phyloP scores from a whole-genome alignment of 2,329 filamentous ascomycete species.

The Stromatinia cepivora region DNA sequence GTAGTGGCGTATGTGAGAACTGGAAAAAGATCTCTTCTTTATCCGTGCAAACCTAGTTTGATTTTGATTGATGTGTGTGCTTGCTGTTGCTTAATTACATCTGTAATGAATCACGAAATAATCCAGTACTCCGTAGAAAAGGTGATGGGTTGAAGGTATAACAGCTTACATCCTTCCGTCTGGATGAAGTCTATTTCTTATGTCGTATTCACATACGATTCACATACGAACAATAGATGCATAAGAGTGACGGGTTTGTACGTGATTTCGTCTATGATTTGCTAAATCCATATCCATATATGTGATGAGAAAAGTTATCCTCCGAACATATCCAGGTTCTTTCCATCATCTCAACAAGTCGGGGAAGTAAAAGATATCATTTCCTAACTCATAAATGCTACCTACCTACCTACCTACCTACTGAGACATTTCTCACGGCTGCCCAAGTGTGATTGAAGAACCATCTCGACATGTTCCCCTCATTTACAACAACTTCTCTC shows the following conservation, averaged over 20 bases:
- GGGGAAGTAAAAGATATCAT: not conserved
- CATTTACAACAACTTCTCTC: not conserved
- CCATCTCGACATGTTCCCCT: slow-evolving; percentile 2
- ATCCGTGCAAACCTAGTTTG: slow-evolving; percentile 16
- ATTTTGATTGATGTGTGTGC: not conserved
- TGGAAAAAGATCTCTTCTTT: slow-evolving; percentile 13
- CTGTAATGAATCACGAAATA: not conserved
- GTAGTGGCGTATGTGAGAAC: slow-evolving; percentile 13
- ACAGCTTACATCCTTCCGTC: slow-evolving; percentile 8
- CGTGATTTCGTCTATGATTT: slow-evolving; percentile 21
- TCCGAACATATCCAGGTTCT: not conserved
- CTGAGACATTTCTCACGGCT: not conserved
- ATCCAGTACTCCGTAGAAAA: not conserved
- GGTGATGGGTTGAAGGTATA: not conserved
- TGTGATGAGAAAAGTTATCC: slow-evolving; percentile 8
- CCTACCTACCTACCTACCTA: not conserved
- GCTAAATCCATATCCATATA: not conserved
- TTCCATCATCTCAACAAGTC: not conserved
- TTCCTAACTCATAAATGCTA: not conserved
- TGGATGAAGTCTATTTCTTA: slow-evolving; percentile 3
- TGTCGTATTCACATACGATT: slow-evolving; percentile 22
- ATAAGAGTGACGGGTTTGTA: slow-evolving; percentile 15
- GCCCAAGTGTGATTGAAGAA: slow-evolving; percentile 16
- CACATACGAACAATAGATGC: slow-evolving; percentile 12
- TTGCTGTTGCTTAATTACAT: slow-evolving; percentile 1